Conservation (phyloP, 192 early-diverging fungal genomes). For the Coemansia sp. region DNA sequence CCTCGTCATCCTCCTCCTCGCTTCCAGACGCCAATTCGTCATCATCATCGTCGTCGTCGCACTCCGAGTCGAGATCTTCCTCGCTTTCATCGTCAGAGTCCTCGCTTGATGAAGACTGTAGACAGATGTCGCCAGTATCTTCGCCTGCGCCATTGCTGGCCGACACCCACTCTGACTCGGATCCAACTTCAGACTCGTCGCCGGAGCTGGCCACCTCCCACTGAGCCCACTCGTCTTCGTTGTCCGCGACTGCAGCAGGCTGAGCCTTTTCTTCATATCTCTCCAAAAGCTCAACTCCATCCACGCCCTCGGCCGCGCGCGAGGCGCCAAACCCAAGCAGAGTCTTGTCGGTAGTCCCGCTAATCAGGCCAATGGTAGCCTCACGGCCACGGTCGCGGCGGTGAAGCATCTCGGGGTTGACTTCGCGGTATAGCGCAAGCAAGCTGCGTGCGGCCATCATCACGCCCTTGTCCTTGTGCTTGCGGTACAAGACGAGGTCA, state of each 20-base stretch:
- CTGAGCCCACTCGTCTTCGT: slow-evolving; percentile 20
- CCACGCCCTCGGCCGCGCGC: slow-evolving; percentile 65
- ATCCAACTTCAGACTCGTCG: slow-evolving; percentile 12
- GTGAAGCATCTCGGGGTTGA: slow-evolving; percentile 92
- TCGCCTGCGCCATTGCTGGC: slow-evolving; percentile 34
- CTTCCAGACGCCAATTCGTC: slow-evolving; percentile 41
- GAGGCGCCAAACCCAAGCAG: slow-evolving; percentile 71
- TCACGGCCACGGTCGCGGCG: slow-evolving; percentile 92
- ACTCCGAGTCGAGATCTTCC: slow-evolving; percentile 40
- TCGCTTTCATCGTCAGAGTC: slow-evolving; percentile 28
- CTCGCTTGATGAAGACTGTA: slow-evolving; percentile 2
- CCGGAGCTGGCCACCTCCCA: slow-evolving; percentile 20
- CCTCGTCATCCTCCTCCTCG: slow-evolving; percentile 25
- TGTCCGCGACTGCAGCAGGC: neutral
- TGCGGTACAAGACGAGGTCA: slow-evolving; percentile 88
- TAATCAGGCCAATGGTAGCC: slow-evolving; percentile 69
- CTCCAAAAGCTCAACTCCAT: slow-evolving; percentile 77
- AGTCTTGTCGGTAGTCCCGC: slow-evolving; percentile 54
- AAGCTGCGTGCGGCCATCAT: slow-evolving; percentile 91
- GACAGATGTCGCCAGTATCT: slow-evolving; percentile 14
- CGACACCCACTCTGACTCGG: slow-evolving; percentile 34
- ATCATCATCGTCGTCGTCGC: slow-evolving; percentile 26
- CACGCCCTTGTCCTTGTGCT: slow-evolving; percentile 91
- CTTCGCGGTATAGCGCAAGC: slow-evolving; percentile 88
- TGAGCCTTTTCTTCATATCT: slow-evolving; percentile 31